Conservation (phyloP, 768 basidiomycete species). For the Suillus sp. region DNA sequence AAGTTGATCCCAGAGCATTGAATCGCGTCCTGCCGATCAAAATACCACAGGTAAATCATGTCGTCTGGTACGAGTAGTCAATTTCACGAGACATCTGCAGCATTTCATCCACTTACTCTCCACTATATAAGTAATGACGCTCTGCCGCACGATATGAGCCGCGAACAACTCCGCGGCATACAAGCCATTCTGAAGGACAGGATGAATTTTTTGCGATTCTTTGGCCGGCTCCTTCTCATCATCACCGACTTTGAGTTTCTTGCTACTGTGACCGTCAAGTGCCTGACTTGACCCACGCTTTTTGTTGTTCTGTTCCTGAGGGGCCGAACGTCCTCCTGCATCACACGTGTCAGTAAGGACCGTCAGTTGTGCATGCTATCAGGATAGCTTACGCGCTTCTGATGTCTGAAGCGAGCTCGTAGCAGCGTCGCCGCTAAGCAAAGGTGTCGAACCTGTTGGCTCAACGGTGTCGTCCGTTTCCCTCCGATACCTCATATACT, state of each 20-base stretch:
- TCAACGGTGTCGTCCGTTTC: neutral
- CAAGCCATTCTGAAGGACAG: constrained; percentile 1
- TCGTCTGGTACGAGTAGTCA: constrained; percentile 6
- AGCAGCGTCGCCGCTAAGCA: too few relatives aligned
- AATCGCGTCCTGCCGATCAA: constrained; percentile 10
- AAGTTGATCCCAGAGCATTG: constrained; percentile 19
- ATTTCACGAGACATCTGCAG: neutral
- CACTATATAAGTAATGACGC: neutral
- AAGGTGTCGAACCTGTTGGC: neutral
- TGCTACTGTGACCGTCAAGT: too few relatives aligned
- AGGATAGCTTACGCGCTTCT: neutral
- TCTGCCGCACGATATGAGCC: constrained; percentile 2
- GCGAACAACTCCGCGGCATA: constrained; percentile 11
- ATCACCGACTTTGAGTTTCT: neutral
- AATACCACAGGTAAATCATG: constrained; percentile 9
- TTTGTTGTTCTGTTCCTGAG: neutral
- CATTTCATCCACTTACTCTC: neutral
- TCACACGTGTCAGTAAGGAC: neutral
- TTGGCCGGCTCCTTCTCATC: too few relatives aligned
- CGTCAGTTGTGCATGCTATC: neutral
- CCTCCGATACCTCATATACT: neutral
- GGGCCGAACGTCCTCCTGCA: neutral
- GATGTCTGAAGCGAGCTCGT: neutral
- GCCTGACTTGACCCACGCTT: neutral
- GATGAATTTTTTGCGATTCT: neutral